Base-by-base conservation (phyloP, 2,329 filamentous ascomycete genomes). In the Boeremia lycopersici region DNA sequence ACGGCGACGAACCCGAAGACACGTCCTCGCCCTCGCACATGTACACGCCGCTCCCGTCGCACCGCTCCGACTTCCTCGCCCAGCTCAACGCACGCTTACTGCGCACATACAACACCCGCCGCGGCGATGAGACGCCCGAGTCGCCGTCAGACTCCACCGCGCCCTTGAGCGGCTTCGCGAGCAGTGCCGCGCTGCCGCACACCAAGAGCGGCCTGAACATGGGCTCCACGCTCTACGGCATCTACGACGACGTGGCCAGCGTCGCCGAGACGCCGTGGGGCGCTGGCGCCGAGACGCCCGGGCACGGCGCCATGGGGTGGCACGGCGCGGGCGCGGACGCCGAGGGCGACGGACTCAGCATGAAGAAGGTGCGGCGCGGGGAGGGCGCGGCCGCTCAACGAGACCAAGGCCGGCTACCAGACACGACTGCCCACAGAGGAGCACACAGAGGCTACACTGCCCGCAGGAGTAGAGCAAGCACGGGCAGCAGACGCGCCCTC, bases 171-270 rank as follows among this genome's bases (percentile, higher is more conserved):
- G 19, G 19, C n/a, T 13, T 38, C 36, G 45, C 45, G 7, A 41
- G 39, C 33, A 33, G 25, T 19, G 12, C 15, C 2, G 39, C 61
- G 30, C 51, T 54, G 35, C 74, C 82, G 46, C 79, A 38, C 69
- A 89, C 88, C 23, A 86, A 89, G 61, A 96, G 91, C 9, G 84
- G 91, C 53, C 80, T 92, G 69, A 96, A 97, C 72, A 82, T 99
- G 56, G 96, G 90, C 9, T 93, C 91, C 2, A 96, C 95, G 0
- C 84, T 99, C 5, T 90, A 89, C 64, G 93, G 95, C 49, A 99
- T 99, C 68, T 99, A 96, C 79, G 87, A 72, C 42, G 72, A 71
- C 48, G 64, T 65, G 17, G 44, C 57, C 36, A 85, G 86, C 61
- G 86, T 87, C 58, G 75, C 81, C 3, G 79, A 82, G 50, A 92